Evolutionary conservation across 768 basidiomycete species (phyloP), one percentile per base, ranked within the genome.

Genomic region (Lentinula aciculospora): DNA sequence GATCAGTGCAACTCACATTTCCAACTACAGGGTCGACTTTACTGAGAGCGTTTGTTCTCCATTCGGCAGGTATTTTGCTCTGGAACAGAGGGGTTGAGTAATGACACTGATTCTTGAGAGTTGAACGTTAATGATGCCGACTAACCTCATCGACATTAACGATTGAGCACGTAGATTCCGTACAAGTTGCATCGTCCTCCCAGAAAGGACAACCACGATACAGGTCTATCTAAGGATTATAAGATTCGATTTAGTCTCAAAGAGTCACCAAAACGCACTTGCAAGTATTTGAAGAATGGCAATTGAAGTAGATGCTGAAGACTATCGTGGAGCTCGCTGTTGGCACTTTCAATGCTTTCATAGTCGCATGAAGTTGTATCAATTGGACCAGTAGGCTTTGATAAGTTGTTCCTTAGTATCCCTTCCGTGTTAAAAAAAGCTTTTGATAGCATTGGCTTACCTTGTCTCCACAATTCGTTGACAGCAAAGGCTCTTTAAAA

Each of bases 191-290:
- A 66, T 94, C 84, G 64, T 97, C 95, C 58, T 89, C 81, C 97
- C 97, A 99, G 72, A 94, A 98, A n/a, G 97, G 96, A 74, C 97
- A 99, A 68, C 98, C 95, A 29, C 94, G 82, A 69, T 90, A 95
- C 3, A 99, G 72, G 68, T 99, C 95, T 44, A 88, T 88, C 92
- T 94, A 63, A 27, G 31, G 49, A 27, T 34, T 12, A 60, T 57
- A 46, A 53, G 44, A 28, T 32, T 63, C 59, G 27, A 37, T 59
- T 12, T 31, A 21, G 34, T n/a, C 21, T 25, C 50, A n/a, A 7
- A 28, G 6, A 6, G 8, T 25, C 4, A 46, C 15, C 19, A 23
- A 17, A n/a, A 66, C 76, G 23, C 44, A 88, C 93, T 69, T 94
- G 92, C 69, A 97, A 96, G 71, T 93, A 97, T 63, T 88, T 85